Evolutionary conservation across 495 filamentous ascomycete species (phyloP), one percentile per base, ranked within the genome.

Genomic region (Tuber melanosporum): DNA sequence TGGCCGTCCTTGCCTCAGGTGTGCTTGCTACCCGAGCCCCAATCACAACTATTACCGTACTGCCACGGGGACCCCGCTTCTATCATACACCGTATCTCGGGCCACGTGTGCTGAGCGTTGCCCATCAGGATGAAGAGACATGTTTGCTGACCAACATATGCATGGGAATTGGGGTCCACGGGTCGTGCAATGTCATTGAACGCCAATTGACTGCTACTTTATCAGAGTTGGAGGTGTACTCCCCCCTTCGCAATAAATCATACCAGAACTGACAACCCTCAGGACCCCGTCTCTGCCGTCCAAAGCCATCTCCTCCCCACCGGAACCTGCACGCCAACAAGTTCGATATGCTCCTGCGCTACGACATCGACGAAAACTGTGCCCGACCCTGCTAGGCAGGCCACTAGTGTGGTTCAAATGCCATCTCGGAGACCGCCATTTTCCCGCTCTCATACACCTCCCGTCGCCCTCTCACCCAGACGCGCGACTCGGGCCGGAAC

Each of bases 371-470:
- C 76, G 81, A 85, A 0, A 90, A 91, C 83, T 91, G 86, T 47
- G 69, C 76, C 52, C 49, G 41, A 74, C 71, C 69, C 88, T 87
- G 85, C 71, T 90, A 86, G 85, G 89, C 83, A 46, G 89, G 89
- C 73, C 89, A 91, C 85, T 89, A 87, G 87, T 87, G 89, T 45
- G 89, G 89, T 76, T 75, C 80, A 44, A 90, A 90, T 76, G 87
- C 86, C 12, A 89, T 88, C 8, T 82, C 85, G 12, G 88, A 91
- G 80, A 90, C 89, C 43, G 89, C 90, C 62, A 90, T 91, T 80
- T 91, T 89, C 82, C 84, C 85, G 14, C 84, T 88, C 20, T 90
- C 88, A 36, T 90, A 86, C 80, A 74, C 77, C 3, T 85, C 82
- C 19, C 86, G 89, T 32, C 85, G 84, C 44, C 85, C 85, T 26